Evolutionary conservation across 495 filamentous ascomycete species (phyloP).

Genomic region (Tuber microsphaerosporum): DNA sequence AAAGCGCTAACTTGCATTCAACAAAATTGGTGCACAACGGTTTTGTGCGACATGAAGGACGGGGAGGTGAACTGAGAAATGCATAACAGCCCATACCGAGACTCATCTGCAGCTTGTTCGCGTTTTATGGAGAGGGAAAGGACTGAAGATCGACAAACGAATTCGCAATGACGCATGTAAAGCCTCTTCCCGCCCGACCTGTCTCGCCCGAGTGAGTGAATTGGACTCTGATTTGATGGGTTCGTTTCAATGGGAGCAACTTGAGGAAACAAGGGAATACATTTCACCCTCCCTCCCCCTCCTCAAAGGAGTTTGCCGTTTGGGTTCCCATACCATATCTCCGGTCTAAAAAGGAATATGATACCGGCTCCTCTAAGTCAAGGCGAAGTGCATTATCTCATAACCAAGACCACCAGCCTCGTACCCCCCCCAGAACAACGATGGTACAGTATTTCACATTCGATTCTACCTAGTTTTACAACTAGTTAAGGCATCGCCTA

Average conservation of each 20-base stretch:
- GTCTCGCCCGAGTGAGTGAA: not conserved
- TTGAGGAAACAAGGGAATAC: not conserved
- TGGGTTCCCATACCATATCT: not conserved
- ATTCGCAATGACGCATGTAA: conserved; percentile 19
- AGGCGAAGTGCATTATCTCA: not conserved
- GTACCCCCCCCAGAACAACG: not conserved
- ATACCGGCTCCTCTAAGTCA: not conserved
- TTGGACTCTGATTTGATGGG: not conserved
- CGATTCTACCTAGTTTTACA: no score
- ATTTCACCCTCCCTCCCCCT: not conserved
- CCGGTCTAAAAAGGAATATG: not conserved
- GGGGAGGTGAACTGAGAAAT: not conserved
- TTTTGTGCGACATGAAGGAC: conserved; percentile 27
- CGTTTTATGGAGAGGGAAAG: not conserved
- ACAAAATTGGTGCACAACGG: conserved; percentile 14
- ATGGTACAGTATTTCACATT: not conserved
- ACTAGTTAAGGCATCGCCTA: no score
- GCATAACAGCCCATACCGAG: not conserved
- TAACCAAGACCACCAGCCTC: not conserved
- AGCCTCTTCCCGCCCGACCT: not conserved
- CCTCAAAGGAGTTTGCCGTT: not conserved
- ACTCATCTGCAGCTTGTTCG: conserved; percentile 1
- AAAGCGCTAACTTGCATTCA: not conserved
- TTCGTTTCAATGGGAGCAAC: not conserved
- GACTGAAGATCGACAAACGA: not conserved